Base-by-base conservation (phyloP, 768 basidiomycete species). In the Antrodiella citrinella region DNA sequence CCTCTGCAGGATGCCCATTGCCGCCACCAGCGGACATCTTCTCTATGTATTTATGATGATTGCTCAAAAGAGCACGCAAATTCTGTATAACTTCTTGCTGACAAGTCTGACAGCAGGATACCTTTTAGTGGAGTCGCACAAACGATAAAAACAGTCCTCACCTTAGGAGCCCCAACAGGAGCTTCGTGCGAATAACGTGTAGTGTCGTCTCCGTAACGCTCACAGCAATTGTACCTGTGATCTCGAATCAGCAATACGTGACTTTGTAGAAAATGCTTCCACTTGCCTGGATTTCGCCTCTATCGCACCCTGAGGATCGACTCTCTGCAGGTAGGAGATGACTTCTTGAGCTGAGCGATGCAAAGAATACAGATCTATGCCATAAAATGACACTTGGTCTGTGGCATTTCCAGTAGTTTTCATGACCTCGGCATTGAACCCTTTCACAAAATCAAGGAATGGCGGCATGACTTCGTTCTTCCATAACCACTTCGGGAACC, bases 401-500 rank as follows among this genome's bases (percentile, higher is more conserved):
- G 50, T 57, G 15, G 38, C 44, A 30, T 60, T 57, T 5, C 47
- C 45, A 1, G 51, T 55, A 38, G 53, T 35, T 18, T 51, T 21
- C 30, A 58, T 38, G 23, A 59, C 41, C 3, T 40, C 18, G 4
- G 54, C 53, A 45, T 64, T 62, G 53, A 59, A 45, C 2, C 54
- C 47, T 19, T 52, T 57, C 30, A 64, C 56, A 26, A 51, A 60
- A 13, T 57, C 55, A 25, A 65, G 52, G 51, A 65, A 61, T 3
- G 54, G 43, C 2, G 56, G 62, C 58, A 60, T 61, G 43, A 61
- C 58, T 40, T 59, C 55, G 48, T 64, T 66, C 48, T 61, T 61
- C 63, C 63, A 64, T 61, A 64, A 63, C 63, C 63, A 66, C 18
- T 58, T 63, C 18, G 63, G 63, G 50, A 63, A 64, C 35, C 59